Evolutionary conservation across 2,329 filamentous ascomycete species (phyloP).

Genomic region (Colletotrichum gigasporum): DNA sequence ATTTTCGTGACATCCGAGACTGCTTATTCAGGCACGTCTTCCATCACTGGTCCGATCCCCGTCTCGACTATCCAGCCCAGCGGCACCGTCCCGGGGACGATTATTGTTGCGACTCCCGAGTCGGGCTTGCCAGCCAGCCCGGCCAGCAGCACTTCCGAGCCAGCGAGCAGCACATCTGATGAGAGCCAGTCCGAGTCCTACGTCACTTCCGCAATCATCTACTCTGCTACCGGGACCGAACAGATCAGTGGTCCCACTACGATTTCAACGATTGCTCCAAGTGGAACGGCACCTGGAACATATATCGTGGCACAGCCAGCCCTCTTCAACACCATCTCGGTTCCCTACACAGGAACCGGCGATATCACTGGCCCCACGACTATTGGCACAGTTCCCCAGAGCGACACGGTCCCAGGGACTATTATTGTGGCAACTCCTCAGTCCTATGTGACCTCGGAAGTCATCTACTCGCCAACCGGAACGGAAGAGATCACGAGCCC

Average conservation of each 20-base stretch:
- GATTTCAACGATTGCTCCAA: constrained; percentile 11
- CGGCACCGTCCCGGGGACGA: background rate
- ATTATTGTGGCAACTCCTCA: background rate
- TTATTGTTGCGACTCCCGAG: background rate
- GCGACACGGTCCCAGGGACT: constrained; percentile 7
- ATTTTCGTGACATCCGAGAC: constrained; percentile 13
- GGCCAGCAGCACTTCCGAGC: background rate
- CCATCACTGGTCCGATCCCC: background rate
- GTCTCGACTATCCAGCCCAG: constrained; percentile 9
- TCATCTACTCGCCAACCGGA: constrained; percentile 12
- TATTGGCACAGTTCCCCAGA: background rate
- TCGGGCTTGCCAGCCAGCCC: background rate
- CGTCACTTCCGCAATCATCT: constrained; percentile 9
- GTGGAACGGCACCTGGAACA: constrained; percentile 15
- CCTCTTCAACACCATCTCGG: background rate
- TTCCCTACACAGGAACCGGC: background rate
- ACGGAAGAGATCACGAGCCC: background rate
- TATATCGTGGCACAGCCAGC: constrained; percentile 7
- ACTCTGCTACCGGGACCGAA: background rate
- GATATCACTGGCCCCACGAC: background rate
- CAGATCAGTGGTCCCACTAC: background rate
- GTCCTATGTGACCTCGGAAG: constrained; percentile 11
- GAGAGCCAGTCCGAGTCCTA: background rate
- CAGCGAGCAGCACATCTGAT: background rate
- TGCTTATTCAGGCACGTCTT: constrained; percentile 7